Conservation (phyloP, 495 filamentous ascomycete genomes). For the Jackrogersella multiformis region DNA sequence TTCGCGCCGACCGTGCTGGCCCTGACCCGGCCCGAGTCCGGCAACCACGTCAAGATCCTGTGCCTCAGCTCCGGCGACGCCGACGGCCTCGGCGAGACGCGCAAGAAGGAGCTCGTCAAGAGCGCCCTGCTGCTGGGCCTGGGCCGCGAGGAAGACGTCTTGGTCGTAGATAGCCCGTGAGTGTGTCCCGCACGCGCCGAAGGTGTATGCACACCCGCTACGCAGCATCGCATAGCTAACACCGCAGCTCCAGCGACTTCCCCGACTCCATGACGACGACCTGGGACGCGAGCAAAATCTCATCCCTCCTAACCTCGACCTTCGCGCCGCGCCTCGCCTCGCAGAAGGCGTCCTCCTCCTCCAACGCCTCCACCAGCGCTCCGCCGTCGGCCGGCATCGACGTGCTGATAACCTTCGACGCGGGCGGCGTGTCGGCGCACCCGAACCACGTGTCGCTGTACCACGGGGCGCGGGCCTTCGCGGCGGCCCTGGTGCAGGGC, state of each 20-base stretch:
- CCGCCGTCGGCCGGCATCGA: conserved; percentile 83
- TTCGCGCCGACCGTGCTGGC: conserved; percentile 89
- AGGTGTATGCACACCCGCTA: not conserved
- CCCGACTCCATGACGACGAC: conserved; percentile 83
- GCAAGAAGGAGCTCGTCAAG: conserved; percentile 83
- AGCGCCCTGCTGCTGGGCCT: conserved; percentile 80
- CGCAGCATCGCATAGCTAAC: no score
- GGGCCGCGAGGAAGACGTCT: conserved; percentile 74
- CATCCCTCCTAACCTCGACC: conserved; percentile 69
- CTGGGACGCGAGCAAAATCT: conserved; percentile 77
- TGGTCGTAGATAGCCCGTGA: conserved; percentile 77
- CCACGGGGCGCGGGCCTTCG: conserved; percentile 79
- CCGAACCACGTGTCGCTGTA: conserved; percentile 91
- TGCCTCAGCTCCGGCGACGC: conserved; percentile 92
- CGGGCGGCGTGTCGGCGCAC: conserved; percentile 79
- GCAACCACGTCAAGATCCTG: conserved; percentile 92
- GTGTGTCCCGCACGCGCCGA: conserved; percentile 9
- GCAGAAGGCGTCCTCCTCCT: conserved; percentile 26
- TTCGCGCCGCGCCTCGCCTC: conserved; percentile 69
- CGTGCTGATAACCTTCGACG: conserved; percentile 88
- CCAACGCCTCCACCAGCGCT: conserved; percentile 55
- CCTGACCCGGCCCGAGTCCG: conserved; percentile 73
- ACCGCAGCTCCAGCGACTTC: conserved; percentile 64
- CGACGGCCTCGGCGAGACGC: conserved; percentile 81
- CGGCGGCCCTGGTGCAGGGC: conserved; percentile 67